Evolutionary conservation across 768 basidiomycete genomes (phyloP), one percentile per base, ranked within the genome.

Genomic region (Pleurotus citrinopileatus): DNA sequence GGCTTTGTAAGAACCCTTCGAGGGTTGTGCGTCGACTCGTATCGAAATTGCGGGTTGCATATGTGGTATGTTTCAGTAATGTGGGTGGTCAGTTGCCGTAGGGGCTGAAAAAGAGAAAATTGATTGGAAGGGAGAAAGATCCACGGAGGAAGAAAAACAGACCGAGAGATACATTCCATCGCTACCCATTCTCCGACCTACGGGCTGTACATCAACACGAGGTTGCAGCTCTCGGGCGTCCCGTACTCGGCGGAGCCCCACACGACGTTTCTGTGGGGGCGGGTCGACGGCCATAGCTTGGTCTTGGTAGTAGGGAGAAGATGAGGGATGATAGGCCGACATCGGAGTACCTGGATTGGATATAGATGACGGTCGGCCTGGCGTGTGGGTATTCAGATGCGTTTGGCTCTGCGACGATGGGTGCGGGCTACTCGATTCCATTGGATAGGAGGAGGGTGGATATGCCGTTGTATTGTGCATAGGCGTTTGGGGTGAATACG

Each of bases 1-100:
- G 97, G 97, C 69, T 99, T 99, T 20, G 97, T 99, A 55, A 99
- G 78, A 15, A 99, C 97, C 46, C 97, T 84, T 44, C 97, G 82
- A 4, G 97, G 97, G 71, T 99, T 99, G 68, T 91, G 91, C 2
- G 89, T 74, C 2, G 91, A 89, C 70, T 98, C 97, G 68, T 99
- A 99, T 65, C 89, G 83, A 78, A 98, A 99, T 58, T 83, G 76
- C 9, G 95, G 91, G 67, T 98, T 98, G 79, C 95, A 96, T 58
- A 95, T 89, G 63, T 83, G 87, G 73, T 89, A 99, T 15, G 94
- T 98, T 57, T 94, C 89, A 52, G 92, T 74, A 44, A 98, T 86
- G 60, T 90, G 80, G 5, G 88, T 89, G 2, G 97, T 98, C 44
- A 99, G 71, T 64, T 79, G 80, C 55, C 81, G 75, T 55, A 84